Evolutionary conservation across 2,329 filamentous ascomycete genomes (phyloP), one percentile per base, ranked within the genome.

Genomic region (Ceratocystis cubensis): DNA sequence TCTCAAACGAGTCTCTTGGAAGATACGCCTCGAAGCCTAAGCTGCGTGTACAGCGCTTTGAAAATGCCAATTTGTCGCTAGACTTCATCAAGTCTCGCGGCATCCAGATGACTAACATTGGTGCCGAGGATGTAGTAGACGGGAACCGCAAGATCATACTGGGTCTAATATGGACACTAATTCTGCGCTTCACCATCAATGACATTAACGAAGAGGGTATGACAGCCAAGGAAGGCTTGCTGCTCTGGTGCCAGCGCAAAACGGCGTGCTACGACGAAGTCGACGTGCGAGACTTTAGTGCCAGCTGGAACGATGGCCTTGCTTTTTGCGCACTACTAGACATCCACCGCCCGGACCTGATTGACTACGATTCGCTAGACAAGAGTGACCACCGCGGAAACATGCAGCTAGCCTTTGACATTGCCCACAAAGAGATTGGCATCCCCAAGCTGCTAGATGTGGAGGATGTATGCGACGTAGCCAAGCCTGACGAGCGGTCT

Each of bases 181-280:
- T 99, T 87, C 80, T 96, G 71, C 84, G 94, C 63, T 99, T 99
- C 76, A 99, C 94, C 71, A 99, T 99, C 75, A 96, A 88, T 75
- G 94, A 99, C 76, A 99, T 99, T 79, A 97, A 95, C 75, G 88
- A 93, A 76, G 94, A 96, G 80, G 94, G 94, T 70, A 88, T 97
- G 85, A 96, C 93, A 64, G 94, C 94, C 67, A 96, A 97, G 76
- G 94, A 97, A 75, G 94, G 94, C 69, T 78, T 99, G 72, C 78
- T 99, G 67, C 78, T 99, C 28, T 99, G 94, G 94, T 99, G 94
- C 79, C 93, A 99, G 78, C 83, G 94, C 72, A 99, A 99, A 79
- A 99, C 94, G 37, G 94, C 94, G 6, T 99, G 94, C 77, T 99
- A 99, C 75, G 92, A 96, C 69, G 94, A 95, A 74, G 92, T 99